Evolutionary conservation across 1,139 yeast species (phyloP).

Genomic region (Debaryomyces subglobosus): DNA sequence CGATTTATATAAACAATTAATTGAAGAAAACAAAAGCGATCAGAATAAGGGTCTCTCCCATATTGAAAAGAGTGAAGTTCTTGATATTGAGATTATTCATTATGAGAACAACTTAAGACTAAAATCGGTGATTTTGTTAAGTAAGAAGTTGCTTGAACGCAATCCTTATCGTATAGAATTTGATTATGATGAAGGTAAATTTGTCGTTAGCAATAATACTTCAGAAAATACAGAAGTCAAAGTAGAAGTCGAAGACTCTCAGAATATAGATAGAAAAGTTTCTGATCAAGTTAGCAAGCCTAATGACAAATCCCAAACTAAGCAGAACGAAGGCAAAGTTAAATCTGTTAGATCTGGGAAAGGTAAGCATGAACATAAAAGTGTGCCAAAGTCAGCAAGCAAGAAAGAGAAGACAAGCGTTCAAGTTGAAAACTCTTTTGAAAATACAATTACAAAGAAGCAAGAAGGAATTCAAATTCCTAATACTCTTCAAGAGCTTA

Average conservation of each 20-base stretch:
- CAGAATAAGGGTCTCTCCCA: background rate
- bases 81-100: conserved; percentile 13
- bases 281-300: background rate
- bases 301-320: background rate
- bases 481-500: conserved; percentile 32
- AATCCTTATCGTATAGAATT: conserved; percentile 13
- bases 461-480: conserved; percentile 17
- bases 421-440: conserved; percentile 2
- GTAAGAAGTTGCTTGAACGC: conserved; percentile 19
- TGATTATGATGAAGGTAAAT: conserved; percentile 11
- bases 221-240: background rate
- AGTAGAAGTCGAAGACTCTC: background rate
- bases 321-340: background rate
- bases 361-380: background rate
- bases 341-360: background rate
- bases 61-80: background rate
- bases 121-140: conserved; percentile 25
- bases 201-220: background rate
- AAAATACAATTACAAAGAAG: background rate
- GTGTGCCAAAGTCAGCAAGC: conserved; percentile 3
- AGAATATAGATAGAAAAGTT: conserved; percentile 8
- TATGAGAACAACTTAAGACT: conserved; percentile 30
- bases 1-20: conserved; percentile 2
- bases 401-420: conserved; percentile 3
- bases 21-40: background rate